Base-by-base conservation (phyloP, 768 basidiomycete species). In the Rickenella mellea region DNA sequence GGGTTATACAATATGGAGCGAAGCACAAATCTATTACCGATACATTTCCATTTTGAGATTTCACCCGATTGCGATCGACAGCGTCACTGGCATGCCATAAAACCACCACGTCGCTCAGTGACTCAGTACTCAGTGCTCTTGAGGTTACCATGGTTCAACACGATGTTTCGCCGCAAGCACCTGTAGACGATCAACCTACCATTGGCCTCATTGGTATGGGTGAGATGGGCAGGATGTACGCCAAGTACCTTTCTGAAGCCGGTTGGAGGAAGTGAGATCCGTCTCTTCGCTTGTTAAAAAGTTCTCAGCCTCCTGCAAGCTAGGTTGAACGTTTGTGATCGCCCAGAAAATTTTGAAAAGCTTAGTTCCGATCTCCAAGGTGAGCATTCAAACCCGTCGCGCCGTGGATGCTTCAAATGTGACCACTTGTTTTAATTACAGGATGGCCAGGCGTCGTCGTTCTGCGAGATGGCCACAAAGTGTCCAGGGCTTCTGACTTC, bases 161-260 rank as follows among this genome's bases (percentile, higher is more conserved):
- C 39, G 52, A 65, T 33, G 43, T 64, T 24, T 48, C 50, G 1
- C 68, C 67, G 0, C 26, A 56, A 8, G 51, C 59, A 7, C 69
- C 72, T 5, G 15, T 55, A 1, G 62, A 68, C 5, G 58, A 66
- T 20, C 88, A 91, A 50, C 87, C 88, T 5, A 71, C 73, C 0
- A 85, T 98, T 28, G 93, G 93, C 2, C 67, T 96, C 40, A 96
- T 96, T 47, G 93, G 94, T 2, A 96, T 97, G 92, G 93, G 93
- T 1, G 87, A 86, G 39, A 98, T 98, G 94, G 94, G 94, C 2
- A 69, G 67, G 55, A 90, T 98, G 91, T 98, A 97, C 58, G 90
- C 91, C 0, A 72, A 70, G 14, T 58, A 67, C n/a, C 68, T 99
- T 20, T 74, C 80, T 9, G 67, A 69, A 5, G 91, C 82, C 8